Evolutionary conservation across 2,329 filamentous ascomycete species (phyloP), one percentile per base, ranked within the genome.

Genomic region (Clonostachys byssicola): DNA sequence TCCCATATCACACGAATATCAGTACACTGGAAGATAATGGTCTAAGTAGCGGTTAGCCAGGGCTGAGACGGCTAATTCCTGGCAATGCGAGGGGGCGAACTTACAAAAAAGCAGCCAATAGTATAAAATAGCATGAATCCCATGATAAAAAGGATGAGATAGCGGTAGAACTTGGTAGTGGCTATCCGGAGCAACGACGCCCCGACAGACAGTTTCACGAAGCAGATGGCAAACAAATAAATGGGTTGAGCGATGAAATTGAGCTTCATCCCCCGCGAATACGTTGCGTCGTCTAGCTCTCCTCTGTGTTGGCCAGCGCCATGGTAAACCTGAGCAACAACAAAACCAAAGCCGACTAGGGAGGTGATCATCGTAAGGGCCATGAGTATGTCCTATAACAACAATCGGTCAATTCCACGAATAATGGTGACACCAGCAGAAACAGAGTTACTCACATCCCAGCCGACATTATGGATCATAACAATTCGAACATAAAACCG

Each of bases 1-100:
- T 79, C 71, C 74, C 74, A 79, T 30, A 68, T 62, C 1, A 70
- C 50, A 6, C 66, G 62, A 2, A 78, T 57, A 40, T 77, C 64
- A 6, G 63, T 66, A 43, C 76, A 79, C 49, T 79, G 73, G 2
- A 77, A 56, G 3, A 78, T 47, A 2, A 78, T 51, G 0, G 74
- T 77, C 58, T 66, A 12, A 2, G 2, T 6, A 17, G n/a, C 7
- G 30, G 33, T 42, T n/a, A 46, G 12, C 0, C 5, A 18, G n/a
- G 4, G 6, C 1, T n/a, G 5, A 13, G 1, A 38, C n/a, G 40
- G 2, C 5, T 20, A 20, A n/a, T 12, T 30, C 9, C 23, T 30
- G 23, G 23, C 6, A 9, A 30, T 30, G 23, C 23, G 23, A 30
- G 23, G 13, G 13, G 40, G 18, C 39, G 13, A 6, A 57, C 64